Conservation (phyloP, 2,329 filamentous ascomycete genomes). For the Trichocomaceae sp. region DNA sequence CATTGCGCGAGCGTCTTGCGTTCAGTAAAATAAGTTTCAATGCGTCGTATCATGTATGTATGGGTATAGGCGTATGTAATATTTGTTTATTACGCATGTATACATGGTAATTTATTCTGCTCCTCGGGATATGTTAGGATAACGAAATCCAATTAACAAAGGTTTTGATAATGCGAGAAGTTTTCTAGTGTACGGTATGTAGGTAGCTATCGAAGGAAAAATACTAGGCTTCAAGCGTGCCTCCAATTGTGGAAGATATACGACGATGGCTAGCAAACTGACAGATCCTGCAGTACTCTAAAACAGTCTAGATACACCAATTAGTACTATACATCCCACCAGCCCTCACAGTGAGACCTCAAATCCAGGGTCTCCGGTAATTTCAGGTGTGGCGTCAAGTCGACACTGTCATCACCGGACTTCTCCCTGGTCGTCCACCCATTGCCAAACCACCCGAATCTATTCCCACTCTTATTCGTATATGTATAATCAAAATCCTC, state of each 20-base stretch:
- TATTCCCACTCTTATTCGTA: constrained; percentile 38
- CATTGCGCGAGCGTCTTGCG: constrained; percentile 16
- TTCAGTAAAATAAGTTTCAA: constrained; percentile 2
- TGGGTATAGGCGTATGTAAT: neutral
- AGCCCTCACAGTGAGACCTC: constrained; percentile 59
- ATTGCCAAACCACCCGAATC: constrained; percentile 56
- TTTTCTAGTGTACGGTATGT: no score
- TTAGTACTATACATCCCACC: constrained; percentile 48
- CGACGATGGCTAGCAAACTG: no score
- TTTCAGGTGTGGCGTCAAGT: constrained; percentile 59
- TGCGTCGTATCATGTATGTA: neutral
- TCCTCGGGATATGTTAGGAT: no score
- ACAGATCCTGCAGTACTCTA: no score
- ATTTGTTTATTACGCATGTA: neutral
- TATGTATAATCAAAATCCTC: constrained; percentile 54
- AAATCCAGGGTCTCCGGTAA: constrained; percentile 53
- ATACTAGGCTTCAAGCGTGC: no score
- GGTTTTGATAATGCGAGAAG: no score
- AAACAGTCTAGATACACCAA: neutral
- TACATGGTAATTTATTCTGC: neutral
- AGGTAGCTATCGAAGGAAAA: no score
- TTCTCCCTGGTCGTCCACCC: constrained; percentile 57
- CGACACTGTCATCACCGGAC: constrained; percentile 39
- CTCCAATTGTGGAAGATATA: no score
- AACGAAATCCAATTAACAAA: no score